Evolutionary conservation across 176 grass and related monocot species (phyloP).

Genomic region (Oryza coarctata): DNA sequence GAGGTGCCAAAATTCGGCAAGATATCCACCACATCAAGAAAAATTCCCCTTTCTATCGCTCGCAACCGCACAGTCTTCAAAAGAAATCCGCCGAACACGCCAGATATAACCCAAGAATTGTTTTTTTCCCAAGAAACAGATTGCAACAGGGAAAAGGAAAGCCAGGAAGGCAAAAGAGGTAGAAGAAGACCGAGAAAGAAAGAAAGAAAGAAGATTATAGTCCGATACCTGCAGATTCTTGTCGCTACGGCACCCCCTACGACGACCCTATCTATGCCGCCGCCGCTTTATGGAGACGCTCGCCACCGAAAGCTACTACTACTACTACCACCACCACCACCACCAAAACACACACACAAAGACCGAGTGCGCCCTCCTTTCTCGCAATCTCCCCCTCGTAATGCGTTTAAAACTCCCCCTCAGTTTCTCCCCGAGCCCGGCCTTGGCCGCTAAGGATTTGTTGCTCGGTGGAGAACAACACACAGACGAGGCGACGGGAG

Average conservation of each 20-base stretch:
- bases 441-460: conserved; percentile 53
- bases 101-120: neutral
- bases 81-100: conserved; percentile 10
- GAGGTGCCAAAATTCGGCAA: conserved; percentile 6
- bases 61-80: neutral
- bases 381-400: neutral
- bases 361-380: conserved; percentile 35
- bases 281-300: conserved; percentile 43
- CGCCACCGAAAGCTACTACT: conserved; percentile 45
- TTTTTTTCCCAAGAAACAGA: neutral
- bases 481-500: neutral
- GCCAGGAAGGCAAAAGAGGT: neutral
- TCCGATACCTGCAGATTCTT: conserved; percentile 34
- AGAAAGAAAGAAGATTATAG: neutral
- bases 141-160: neutral
- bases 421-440: neutral
- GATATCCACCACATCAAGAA: neutral
- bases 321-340: neutral
- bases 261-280: conserved; percentile 2
- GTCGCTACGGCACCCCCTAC: neutral
- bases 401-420: conserved; percentile 26
- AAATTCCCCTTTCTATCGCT: neutral
- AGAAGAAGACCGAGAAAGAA: neutral
- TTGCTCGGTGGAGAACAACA: neutral
- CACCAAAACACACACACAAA: too few relatives aligned